Evolutionary conservation across 139 green algal genomes (phyloP).

Genomic region (Mychonastes homosphaera): DNA sequence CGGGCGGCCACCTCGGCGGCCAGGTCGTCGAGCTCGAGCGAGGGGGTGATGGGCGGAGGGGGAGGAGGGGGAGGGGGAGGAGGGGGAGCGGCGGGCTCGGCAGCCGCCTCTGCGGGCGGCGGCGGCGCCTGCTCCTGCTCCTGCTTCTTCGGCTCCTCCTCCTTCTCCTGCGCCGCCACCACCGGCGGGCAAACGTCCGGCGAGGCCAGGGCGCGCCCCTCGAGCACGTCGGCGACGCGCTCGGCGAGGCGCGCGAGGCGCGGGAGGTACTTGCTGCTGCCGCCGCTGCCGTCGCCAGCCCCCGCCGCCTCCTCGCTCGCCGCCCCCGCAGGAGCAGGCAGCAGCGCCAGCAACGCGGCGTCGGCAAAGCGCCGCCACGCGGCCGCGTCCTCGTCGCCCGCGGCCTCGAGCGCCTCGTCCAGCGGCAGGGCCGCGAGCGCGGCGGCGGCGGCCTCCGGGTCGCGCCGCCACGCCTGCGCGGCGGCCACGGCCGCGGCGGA

Average conservation of each 20-base stretch:
- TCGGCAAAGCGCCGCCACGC: neutral
- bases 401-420: conserved; percentile 2
- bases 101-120: conserved; percentile 8
- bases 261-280: conserved; percentile 4
- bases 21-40: conserved; percentile 39
- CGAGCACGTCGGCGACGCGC: conserved; percentile 16
- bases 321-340: neutral
- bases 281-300: conserved; percentile 1
- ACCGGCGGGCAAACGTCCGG: neutral
- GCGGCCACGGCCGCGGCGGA: no score
- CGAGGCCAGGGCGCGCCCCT: neutral
- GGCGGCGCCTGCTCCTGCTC: neutral
- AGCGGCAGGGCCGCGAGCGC: neutral
- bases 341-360: neutral
- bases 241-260: conserved; percentile 29
- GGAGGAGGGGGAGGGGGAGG: no score
- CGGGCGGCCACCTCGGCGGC: conserved; percentile 33
- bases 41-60: neutral
- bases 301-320: neutral
- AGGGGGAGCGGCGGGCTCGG: neutral
- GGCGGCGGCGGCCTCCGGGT: neutral
- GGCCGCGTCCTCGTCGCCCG: neutral
- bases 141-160: neutral
- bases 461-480: neutral
- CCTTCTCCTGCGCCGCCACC: neutral